Evolutionary conservation across 768 basidiomycete genomes (phyloP), one percentile per base, ranked within the genome.

Genomic region (Erythrobasidium yunnanense): DNA sequence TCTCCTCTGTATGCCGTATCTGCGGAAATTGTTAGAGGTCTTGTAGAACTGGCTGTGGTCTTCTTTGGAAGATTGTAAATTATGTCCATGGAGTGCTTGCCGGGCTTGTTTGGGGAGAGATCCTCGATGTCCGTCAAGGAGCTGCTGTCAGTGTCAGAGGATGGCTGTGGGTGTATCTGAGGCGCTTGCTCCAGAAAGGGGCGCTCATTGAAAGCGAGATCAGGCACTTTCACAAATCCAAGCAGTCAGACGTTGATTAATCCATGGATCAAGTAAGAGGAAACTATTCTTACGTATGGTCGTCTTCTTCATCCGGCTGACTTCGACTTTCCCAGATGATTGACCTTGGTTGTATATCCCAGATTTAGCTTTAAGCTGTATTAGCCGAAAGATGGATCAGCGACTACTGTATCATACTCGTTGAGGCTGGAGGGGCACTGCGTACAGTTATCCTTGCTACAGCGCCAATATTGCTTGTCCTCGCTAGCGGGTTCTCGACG

Each of bases 291-390:
- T 23, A 52, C 51, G 33, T 32, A 29, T 52, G 27, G 17, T 55
- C 34, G 29, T 32, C 11, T 7, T 5, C 23, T 4, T 32, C 3
- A 15, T 55, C 29, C 23, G 29, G 7, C 15, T 23, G 13, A 47
- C 25, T 8, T 27, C 45, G 7, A 42, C 32, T 18, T 34, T 49
- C 7, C 25, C 27, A 18, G 60, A 63, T 18, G 60, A 46, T 33
- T 27, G 29, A 2, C 60, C 60, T 11, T 38, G 60, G 34, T 63
- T 63, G 38, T 63, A 63, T 7, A 63, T 63, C 30, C 60, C 60
- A 18, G 47, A 34, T 25, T 63, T 35, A 15, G 56, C 56, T 58
- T 58, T 63, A 8, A 63, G 46, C 60, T 63, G 47, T 5, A 63
- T 3, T n/a, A n/a, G n/a, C n/a, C 38, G 38, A 42, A n/a, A n/a